Base-by-base conservation (phyloP, 2,329 filamentous ascomycete species). In the Neofusicoccum cordaticola region DNA sequence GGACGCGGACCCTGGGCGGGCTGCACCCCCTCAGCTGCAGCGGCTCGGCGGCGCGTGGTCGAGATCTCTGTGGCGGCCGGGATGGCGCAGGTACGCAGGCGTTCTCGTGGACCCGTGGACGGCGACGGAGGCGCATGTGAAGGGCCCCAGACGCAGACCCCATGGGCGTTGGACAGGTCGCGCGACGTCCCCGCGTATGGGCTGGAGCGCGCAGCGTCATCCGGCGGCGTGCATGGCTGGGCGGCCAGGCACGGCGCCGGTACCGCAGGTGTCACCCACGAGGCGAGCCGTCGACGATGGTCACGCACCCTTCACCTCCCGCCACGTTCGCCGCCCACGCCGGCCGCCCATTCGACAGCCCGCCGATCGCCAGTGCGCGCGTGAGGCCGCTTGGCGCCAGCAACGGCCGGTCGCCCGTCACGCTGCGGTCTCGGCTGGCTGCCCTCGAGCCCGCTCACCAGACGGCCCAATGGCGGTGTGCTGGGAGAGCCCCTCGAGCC, bases 261-360 rank as follows among this genome's bases (percentile, higher is more conserved):
- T 45, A 48, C 44, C 56, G 56, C 56, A 37, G 56, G 56, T 47
- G 56, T 60, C 31, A 22, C 56, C 31, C 56, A 47, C 53, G 53
- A 58, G 53, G 53, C 53, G 53, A 58, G 53, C 53, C 53, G 52
- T 15, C 51, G 13, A 17, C 35, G 8, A 15, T 37, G 56, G 56
- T 60, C 56, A 60, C 56, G 56, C 56, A 37, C 56, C 56, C 56
- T 47, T 37, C 41, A 60, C 56, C 53, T 58, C 53, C 53, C 53
- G 53, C 53, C 41, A 58, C 53, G 53, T 58, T 44, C 53, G 22
- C 39, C 39, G 12, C 27, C 39, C 15, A 13, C 52, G 19, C 37
- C 39, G 39, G 17, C 52, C 52, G 52, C 42, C 56, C 56, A 60
- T 60, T 60, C 13, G 56, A 60, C 53, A 34, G 37, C 27, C 27